Conservation (phyloP, 208 protist genomes). For the Lotmaria passim region DNA sequence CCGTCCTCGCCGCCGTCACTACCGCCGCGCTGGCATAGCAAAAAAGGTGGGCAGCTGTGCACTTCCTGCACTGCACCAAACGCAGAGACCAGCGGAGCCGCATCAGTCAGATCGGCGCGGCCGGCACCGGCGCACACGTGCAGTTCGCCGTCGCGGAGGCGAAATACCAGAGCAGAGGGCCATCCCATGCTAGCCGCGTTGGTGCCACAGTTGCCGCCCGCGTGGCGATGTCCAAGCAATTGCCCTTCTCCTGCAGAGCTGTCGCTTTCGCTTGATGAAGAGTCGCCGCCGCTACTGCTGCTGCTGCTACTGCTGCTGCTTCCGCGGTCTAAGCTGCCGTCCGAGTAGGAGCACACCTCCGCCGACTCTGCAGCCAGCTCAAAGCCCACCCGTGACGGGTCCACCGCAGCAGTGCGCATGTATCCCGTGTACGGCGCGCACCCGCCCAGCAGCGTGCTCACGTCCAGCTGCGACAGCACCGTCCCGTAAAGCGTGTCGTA, state of each 20-base stretch:
- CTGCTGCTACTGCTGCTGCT: constrained; percentile 3
- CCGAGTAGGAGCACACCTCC: constrained; percentile 21
- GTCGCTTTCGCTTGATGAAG: not conserved
- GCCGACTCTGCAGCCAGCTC: constrained; percentile 15
- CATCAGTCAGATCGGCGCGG: constrained; percentile 6
- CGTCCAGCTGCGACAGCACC: constrained; percentile 27
- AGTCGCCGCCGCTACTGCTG: not conserved
- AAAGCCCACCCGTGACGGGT: constrained; percentile 9
- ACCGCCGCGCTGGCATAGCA: constrained; percentile 13
- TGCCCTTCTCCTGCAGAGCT: not conserved
- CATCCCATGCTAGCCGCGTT: constrained; percentile 4
- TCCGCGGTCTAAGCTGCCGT: not conserved
- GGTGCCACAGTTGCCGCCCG: too few species aligned
- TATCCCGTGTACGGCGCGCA: constrained; percentile 15
- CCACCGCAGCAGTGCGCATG: constrained; percentile 14
- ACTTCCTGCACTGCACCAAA: constrained; percentile 11
- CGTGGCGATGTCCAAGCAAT: too few species aligned
- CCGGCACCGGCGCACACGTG: constrained; percentile 13
- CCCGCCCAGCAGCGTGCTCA: constrained; percentile 1
- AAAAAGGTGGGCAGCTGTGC: constrained; percentile 19
- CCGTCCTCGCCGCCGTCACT: not conserved
- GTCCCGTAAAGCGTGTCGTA: constrained; percentile 28
- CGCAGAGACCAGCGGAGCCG: not conserved
- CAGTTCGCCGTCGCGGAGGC: constrained; percentile 13
- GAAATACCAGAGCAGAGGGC: constrained; percentile 19